A percentile compares a stretch with the other conserved stretches of the same genome.
phyloP scores from a whole-genome alignment of 306 rosid species.

The Glycine soja region DNA sequence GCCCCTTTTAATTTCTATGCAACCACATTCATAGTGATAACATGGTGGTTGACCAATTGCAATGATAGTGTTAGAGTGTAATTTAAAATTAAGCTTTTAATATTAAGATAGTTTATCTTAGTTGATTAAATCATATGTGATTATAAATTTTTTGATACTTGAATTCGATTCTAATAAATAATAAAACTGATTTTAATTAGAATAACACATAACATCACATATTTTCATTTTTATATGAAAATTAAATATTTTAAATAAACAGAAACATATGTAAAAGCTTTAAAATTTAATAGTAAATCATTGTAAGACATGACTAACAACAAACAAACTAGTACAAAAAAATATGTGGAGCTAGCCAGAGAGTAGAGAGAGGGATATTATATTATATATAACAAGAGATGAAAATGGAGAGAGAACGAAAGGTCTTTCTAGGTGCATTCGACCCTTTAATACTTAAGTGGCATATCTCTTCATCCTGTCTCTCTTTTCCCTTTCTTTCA shows the following conservation, averaged over 20 bases:
- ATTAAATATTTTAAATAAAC: not conserved
- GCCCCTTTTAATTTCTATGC: not conserved
- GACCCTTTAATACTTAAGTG: conserved; percentile 39
- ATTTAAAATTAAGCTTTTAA: not conserved
- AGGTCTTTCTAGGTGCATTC: conserved; percentile 29
- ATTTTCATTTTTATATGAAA: not conserved
- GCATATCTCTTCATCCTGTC: conserved; percentile 13
- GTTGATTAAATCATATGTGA: no score
- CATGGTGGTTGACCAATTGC: not conserved
- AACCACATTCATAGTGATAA: not conserved
- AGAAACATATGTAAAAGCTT: not conserved
- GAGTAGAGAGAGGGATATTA: not conserved
- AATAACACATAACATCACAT: not conserved
- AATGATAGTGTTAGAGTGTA: not conserved
- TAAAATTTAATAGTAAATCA: not conserved
- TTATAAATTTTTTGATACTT: no score
- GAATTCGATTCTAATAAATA: no score
- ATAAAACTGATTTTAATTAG: not conserved
- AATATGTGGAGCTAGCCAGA: not conserved
- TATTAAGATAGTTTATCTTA: no score
- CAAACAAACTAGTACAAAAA: not conserved
- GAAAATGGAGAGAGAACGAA: conserved; percentile 7
- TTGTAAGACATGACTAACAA: not conserved
- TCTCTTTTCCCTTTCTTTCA: not conserved
- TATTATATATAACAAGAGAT: not conserved